Evolutionary conservation across 805 yeast species (phyloP).

Genomic region (Lipomyces chichibuensis): DNA sequence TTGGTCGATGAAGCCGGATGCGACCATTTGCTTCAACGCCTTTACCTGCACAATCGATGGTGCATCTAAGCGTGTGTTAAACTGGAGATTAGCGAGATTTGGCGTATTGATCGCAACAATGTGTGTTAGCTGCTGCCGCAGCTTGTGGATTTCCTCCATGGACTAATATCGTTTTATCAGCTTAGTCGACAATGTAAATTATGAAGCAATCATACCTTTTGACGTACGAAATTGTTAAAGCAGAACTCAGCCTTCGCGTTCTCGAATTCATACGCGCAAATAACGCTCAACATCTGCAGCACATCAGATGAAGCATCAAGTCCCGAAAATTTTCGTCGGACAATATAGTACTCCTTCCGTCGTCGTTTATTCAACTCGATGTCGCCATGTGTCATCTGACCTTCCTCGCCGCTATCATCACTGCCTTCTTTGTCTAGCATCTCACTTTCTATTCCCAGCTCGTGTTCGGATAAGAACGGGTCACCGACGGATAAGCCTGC

Average conservation of each 20-base stretch:
- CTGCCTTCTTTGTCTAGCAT: slow-evolving; percentile 39
- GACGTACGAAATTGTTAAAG: slow-evolving; percentile 66
- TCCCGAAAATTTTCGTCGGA: slow-evolving; percentile 56
- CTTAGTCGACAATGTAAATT: not conserved
- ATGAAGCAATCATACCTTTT: slow-evolving; percentile 50
- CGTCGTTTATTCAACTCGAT: slow-evolving; percentile 35
- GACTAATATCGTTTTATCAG: slow-evolving; percentile 4
- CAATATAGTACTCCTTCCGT: slow-evolving; percentile 58
- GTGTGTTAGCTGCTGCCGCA: slow-evolving; percentile 76
- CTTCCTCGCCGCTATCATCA: slow-evolving; percentile 41
- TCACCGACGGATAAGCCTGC: slow-evolving; percentile 93
- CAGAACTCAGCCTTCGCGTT: slow-evolving; percentile 55
- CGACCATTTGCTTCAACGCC: slow-evolving; percentile 85
- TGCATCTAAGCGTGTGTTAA: slow-evolving; percentile 37
- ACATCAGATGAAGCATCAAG: slow-evolving; percentile 79
- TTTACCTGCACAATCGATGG: slow-evolving; percentile 62
- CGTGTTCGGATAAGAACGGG: slow-evolving; percentile 77
- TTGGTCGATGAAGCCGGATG: slow-evolving; percentile 92
- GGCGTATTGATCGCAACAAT: slow-evolving; percentile 64
- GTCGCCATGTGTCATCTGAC: slow-evolving; percentile 40
- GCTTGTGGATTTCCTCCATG: slow-evolving; percentile 81
- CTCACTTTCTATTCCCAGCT: slow-evolving; percentile 57
- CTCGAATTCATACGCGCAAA: slow-evolving; percentile 85
- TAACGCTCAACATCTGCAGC: slow-evolving; percentile 71
- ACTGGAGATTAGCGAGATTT: slow-evolving; percentile 11